phyloP scores from a whole-genome alignment of 768 basidiomycete species.

The Kwoniella pini region DNA sequence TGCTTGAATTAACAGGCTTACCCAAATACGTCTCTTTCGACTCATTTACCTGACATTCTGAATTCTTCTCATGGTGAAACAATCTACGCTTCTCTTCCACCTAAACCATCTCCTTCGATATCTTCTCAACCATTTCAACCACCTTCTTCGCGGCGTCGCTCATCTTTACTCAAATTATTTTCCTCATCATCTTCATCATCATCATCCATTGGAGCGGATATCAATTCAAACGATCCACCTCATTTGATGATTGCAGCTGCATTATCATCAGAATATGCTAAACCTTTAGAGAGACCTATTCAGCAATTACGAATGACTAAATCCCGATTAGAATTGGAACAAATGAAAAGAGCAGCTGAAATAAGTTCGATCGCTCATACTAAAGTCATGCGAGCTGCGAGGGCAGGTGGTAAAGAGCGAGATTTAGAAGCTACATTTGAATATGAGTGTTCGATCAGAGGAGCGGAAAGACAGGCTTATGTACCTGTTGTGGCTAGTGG shows the following conservation, averaged over 20 bases:
- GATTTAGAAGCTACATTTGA: constrained; percentile 81
- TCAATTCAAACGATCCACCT: constrained; percentile 40
- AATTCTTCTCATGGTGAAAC: constrained; percentile 41
- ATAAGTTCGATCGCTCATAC: constrained; percentile 84
- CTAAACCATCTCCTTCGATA: constrained; percentile 47
- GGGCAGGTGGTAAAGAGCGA: constrained; percentile 62
- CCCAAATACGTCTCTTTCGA: constrained; percentile 43
- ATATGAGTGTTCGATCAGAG: constrained; percentile 75
- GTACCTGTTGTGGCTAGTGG: constrained; percentile 97
- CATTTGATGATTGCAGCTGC: constrained; percentile 49
- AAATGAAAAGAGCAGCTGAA: constrained; percentile 83
- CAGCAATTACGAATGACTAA: constrained; percentile 75
- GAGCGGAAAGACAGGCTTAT: constrained; percentile 87
- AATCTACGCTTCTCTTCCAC: constrained; percentile 59
- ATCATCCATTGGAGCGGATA: neutral
- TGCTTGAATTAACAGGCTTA: constrained; percentile 31
- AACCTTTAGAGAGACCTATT: constrained; percentile 68
- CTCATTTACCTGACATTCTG: constrained; percentile 64
- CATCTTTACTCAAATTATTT: constrained; percentile 62
- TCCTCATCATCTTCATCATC: constrained; percentile 31
- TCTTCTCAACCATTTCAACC: constrained; percentile 46
- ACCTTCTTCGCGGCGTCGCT: constrained; percentile 58
- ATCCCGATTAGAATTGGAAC: constrained; percentile 69
- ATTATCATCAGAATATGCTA: constrained; percentile 59
- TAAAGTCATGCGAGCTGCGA: constrained; percentile 75